Evolutionary conservation across 345 rosid species (phyloP), one percentile per base, ranked within the genome.

Genomic region (Rhodamnia rubescens): DNA sequence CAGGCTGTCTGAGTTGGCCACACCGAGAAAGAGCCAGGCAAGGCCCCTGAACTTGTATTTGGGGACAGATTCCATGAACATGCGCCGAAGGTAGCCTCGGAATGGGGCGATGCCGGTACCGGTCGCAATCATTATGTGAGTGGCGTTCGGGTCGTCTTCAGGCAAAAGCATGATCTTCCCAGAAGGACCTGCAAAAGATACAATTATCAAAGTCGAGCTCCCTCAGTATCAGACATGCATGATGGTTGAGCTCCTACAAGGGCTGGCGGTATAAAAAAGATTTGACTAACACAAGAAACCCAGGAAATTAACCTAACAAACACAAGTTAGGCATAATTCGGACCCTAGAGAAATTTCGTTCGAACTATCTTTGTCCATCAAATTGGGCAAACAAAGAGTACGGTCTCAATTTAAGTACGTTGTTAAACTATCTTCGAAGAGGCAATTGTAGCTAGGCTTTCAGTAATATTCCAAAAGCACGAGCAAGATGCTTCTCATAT

Each of bases 111-210:
- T 88, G 55, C 99, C 99, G 7, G 99, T 97, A 81, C 99, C 99
- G 0, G 99, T 97, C 36, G 98, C 99, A 13, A 97, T 95, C 99
- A 97, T 96, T 88, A 97, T 97, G 90, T 97, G 99, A 83, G 94
- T 95, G 61, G 98, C 98, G 56, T 91, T 93, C 0, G 95, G 96
- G 84, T 93, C 90, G 8, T 92, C 93, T 87, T 97, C 99, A 44
- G 99, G 99, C 93, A 97, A 92, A 87, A 97, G 99, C 99, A 97
- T 97, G 47, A 96, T 87, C 93, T 95, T 97, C 84, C 99, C 99
- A 15, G 99, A 92, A 6, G 99, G 99, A 50, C 99, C 99, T 97
- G 93, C 84, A n/a, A 88, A 84, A 32, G 88, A 20, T 75, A 85
- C 53, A 29, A 24, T 78, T 7, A 83, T 74, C 36, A 47, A 29